A percentile compares a stretch with the other conserved stretches of the same genome.
These are phyloP conservation scores for Staphylotrichum tortipilum DNA, from an alignment of 495 filamentous ascomycete species.

Conservation along the genomic window DNA sequence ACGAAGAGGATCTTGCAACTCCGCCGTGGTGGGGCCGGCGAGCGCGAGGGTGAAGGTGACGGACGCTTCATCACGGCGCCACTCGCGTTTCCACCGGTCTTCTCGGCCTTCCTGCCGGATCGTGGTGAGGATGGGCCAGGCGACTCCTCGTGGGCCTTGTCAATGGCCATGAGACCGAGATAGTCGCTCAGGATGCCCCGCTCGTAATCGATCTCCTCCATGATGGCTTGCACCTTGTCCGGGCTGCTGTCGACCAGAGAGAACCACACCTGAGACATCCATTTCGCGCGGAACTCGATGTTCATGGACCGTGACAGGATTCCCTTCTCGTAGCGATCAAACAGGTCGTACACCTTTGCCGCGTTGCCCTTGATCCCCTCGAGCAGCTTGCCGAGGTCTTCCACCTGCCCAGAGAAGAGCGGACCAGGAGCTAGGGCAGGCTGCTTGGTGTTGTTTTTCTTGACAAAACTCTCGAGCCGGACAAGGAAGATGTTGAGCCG, in stretches of 20 bases:
- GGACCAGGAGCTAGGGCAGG: no score
- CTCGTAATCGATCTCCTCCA: conserved; percentile 20
- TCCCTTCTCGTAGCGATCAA: conserved; percentile 21
- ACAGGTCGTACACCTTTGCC: conserved; percentile 17
- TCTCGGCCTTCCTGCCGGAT: not conserved
- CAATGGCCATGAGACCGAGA: conserved; percentile 9
- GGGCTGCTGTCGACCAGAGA: conserved; percentile 18
- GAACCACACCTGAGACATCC: conserved; percentile 16
- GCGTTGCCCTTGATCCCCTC: conserved; percentile 11
- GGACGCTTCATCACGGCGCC: not conserved
- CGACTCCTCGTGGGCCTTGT: not conserved
- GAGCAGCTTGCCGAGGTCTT: conserved; percentile 11
- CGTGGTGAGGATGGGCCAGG: not conserved
- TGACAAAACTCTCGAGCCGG: conserved; percentile 9
- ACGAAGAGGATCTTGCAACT: conserved; percentile 20
- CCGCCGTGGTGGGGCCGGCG: not conserved
- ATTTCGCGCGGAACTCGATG: conserved; percentile 11
- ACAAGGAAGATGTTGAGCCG: conserved; percentile 11
- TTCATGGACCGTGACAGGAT: conserved; percentile 16
- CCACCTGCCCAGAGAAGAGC: conserved; percentile 8
- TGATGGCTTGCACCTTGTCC: conserved; percentile 18
- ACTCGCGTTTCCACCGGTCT: not conserved
- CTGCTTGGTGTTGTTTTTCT: not conserved
- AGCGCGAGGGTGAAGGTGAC: not conserved
- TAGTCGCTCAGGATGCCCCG: conserved; percentile 8